These are phyloP conservation scores for Coniochaeta prunicola DNA, from an alignment of 2,329 filamentous ascomycete genomes.

Conservation along the genomic window DNA sequence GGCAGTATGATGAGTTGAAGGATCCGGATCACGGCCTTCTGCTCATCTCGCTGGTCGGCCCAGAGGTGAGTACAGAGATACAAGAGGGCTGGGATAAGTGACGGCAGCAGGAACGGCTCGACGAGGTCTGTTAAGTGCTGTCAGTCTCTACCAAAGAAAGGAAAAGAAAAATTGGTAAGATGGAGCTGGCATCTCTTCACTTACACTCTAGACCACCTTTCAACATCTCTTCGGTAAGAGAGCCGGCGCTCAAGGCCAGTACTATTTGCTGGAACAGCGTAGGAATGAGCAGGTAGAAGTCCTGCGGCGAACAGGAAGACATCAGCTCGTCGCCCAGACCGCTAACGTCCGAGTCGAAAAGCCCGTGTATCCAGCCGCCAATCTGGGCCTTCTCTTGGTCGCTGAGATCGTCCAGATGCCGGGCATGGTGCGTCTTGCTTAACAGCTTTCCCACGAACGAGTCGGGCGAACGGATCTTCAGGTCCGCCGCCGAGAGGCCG, in stretches of 20 bases:
- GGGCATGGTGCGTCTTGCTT: slow-evolving; percentile 48
- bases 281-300: slow-evolving; percentile 73
- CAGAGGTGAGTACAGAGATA: slow-evolving; percentile 67
- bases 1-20: slow-evolving; percentile 67
- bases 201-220: slow-evolving; percentile 71
- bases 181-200: slow-evolving; percentile 21
- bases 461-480: slow-evolving; percentile 51
- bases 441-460: slow-evolving; percentile 66
- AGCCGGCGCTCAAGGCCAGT: slow-evolving; percentile 57
- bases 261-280: slow-evolving; percentile 72
- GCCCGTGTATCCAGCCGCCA: slow-evolving; percentile 66
- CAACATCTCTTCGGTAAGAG: slow-evolving; percentile 61
- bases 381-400: slow-evolving; percentile 60
- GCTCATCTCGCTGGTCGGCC: slow-evolving; percentile 54
- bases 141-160: slow-evolving; percentile 9
- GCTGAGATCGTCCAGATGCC: slow-evolving; percentile 51
- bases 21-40: slow-evolving; percentile 63
- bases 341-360: slow-evolving; percentile 67
- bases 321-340: slow-evolving; percentile 75
- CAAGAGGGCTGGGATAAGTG: slow-evolving; percentile 63
- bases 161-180: background rate
- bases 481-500: slow-evolving; percentile 53
- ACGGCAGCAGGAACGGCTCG: slow-evolving; percentile 74
- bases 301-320: slow-evolving; percentile 73
- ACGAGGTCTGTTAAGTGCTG: slow-evolving; percentile 53